Evolutionary conservation across 2,329 filamentous ascomycete genomes (phyloP), one percentile per base, ranked within the genome.

Genomic region (Hypoxylon sp.): DNA sequence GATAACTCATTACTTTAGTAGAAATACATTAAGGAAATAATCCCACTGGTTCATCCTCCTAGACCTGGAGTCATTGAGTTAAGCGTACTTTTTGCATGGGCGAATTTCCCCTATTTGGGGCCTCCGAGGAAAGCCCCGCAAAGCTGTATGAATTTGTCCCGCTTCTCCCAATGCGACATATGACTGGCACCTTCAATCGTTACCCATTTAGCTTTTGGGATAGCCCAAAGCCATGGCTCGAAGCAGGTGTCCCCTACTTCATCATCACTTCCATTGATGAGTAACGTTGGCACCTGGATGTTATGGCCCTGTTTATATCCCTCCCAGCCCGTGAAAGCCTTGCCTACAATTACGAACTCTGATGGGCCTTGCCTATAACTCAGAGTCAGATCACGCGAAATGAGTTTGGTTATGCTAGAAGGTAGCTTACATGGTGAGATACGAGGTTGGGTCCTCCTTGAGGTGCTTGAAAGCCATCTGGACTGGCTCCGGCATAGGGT

Each of bases 201-300:
- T 4, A 65, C 62, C 68, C 65, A 70, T 61, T 56, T 67, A 19
- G 62, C 65, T 19, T 60, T 52, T 2, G 65, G 61, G 17, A 70
- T 70, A 2, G 53, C 57, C 48, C 39, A 47, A 51, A 67, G 67
- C 68, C 68, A 70, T 11, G 68, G 68, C 57, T 67, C 68, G 19
- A 65, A 35, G 27, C 54, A 55, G 15, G 60, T 6, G 11, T 69
- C 62, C 1, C 46, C 50, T 31, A 53, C 54, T 37, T 69, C 67
- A 46, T 69, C 67, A 11, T 69, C 39, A 8, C 54, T 35, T 13
- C 62, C 67, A 27, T 69, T 69, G 13, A 67, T 31, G 10, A 69
- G 48, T 24, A 69, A 39, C 11, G 62, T 69, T 31, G 44, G 44
- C 4, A 39, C 62, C 31, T 57, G 35, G 58, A 69, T 69, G n/a